Percentiles rank a stretch among this genome's conserved stretches.
Evolutionary conservation across 371 early-diverging fungal genomes (phyloP).

Genomic region (Syncephalastrum monosporum): DNA sequence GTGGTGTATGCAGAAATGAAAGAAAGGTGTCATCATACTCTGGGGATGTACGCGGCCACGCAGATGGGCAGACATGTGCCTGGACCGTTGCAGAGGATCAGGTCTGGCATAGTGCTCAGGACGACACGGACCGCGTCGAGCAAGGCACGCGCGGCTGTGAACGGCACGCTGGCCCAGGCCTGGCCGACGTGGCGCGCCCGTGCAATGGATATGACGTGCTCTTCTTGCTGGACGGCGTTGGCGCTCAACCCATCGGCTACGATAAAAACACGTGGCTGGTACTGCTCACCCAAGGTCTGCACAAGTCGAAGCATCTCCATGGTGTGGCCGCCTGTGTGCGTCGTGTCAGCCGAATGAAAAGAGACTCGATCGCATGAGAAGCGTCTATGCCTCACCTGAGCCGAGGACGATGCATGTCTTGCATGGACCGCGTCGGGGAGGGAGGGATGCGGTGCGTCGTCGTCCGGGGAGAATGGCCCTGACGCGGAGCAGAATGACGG

Average conservation of each 20-base stretch:
- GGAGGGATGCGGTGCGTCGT: background rate
- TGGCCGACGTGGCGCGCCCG: conserved; percentile 75
- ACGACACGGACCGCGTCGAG: conserved; percentile 39
- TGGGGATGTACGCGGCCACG: conserved; percentile 55
- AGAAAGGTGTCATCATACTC: conserved; percentile 39
- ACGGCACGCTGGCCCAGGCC: conserved; percentile 60
- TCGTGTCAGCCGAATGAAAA: background rate
- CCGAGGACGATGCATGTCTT: conserved; percentile 45
- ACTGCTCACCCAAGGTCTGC: conserved; percentile 44
- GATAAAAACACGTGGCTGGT: conserved; percentile 63
- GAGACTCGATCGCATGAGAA: conserved; percentile 11
- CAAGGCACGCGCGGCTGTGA: conserved; percentile 47
- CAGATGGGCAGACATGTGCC: conserved; percentile 90
- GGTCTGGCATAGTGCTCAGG: conserved; percentile 44
- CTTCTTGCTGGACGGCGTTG: conserved; percentile 55
- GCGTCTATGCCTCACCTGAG: conserved; percentile 27
- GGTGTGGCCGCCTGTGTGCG: conserved; percentile 66
- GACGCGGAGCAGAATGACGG: too few species aligned
- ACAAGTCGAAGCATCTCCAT: conserved; percentile 79
- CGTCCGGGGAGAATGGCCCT: conserved; percentile 4
- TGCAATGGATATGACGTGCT: conserved; percentile 45
- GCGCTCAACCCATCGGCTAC: conserved; percentile 64
- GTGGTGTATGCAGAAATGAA: too few species aligned
- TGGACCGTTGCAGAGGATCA: conserved; percentile 90
- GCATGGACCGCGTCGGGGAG: conserved; percentile 8